These are phyloP conservation scores for Vanrija pseudolonga DNA, from an alignment of 1,284 basidiomycete species.

Conservation along the genomic window DNA sequence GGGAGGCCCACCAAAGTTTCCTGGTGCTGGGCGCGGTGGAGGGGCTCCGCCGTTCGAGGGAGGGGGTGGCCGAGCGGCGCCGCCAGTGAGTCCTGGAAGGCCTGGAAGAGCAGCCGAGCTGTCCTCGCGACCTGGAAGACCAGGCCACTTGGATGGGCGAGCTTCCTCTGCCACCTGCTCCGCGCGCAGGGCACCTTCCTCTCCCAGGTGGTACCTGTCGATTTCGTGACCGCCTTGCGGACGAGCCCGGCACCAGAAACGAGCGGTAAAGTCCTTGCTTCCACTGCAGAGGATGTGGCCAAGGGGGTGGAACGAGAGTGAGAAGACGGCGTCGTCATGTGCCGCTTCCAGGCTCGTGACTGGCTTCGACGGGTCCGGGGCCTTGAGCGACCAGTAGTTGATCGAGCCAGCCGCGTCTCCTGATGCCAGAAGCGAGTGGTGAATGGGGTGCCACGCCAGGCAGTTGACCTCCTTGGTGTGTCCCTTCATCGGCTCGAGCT, in stretches of 20 bases:
- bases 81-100: slow-evolving; percentile 8
- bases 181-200: slow-evolving; percentile 28
- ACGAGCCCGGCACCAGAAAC: slow-evolving; percentile 89
- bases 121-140: slow-evolving; percentile 4
- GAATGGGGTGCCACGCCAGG: slow-evolving; percentile 91
- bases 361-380: slow-evolving; percentile 53
- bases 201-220: slow-evolving; percentile 51
- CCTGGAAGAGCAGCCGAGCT: background rate
- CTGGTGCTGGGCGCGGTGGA: slow-evolving; percentile 1
- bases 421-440: slow-evolving; percentile 79
- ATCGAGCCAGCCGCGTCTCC: slow-evolving; percentile 92
- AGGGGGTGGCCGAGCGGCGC: background rate
- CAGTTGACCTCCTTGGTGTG: slow-evolving; percentile 98
- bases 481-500: slow-evolving; percentile 82
- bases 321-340: slow-evolving; percentile 97
- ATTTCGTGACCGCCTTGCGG: slow-evolving; percentile 61
- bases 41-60: background rate
- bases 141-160: slow-evolving; percentile 10
- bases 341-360: slow-evolving; percentile 82
- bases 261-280: slow-evolving; percentile 93
- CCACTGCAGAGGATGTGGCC: slow-evolving; percentile 90
- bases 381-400: slow-evolving; percentile 80
- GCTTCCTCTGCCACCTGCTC: slow-evolving; percentile 52
- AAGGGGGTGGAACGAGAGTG: slow-evolving; percentile 89
- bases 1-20: background rate